Conservation (phyloP, 192 early-diverging fungal species). For the Phycomyces blakesleeanus region DNA sequence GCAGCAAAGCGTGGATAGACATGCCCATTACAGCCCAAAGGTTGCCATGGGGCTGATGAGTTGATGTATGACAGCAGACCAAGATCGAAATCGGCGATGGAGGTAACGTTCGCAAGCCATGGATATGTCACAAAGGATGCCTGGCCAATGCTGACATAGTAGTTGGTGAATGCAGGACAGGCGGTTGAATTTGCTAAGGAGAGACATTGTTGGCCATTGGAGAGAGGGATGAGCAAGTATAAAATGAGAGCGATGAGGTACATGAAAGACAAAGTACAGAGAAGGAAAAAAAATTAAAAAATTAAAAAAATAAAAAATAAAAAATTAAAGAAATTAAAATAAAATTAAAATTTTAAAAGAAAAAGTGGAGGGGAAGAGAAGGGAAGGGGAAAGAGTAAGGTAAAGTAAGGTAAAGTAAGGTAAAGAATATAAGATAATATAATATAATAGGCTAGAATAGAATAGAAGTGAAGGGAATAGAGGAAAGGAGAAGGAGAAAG, state of each 20-base stretch:
- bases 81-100: conserved; percentile 8
- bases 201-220: conserved; percentile 12
- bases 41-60: conserved; percentile 2
- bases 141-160: conserved; percentile 6
- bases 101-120: conserved; percentile 15
- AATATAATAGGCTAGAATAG: too few relatives aligned
- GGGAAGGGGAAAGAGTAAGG: too few relatives aligned
- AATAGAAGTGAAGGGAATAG: too few relatives aligned
- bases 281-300: too few relatives aligned
- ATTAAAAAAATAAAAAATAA: too few relatives aligned
- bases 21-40: background rate
- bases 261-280: too few relatives aligned
- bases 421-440: too few relatives aligned
- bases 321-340: too few relatives aligned
- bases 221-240: background rate
- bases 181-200: conserved; percentile 2
- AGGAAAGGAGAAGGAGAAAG: too few relatives aligned
- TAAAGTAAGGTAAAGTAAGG: too few relatives aligned
- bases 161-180: conserved; percentile 7
- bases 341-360: too few relatives aligned
- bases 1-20: conserved; percentile 2
- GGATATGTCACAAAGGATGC: conserved; percentile 6
- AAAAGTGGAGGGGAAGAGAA: too few relatives aligned
- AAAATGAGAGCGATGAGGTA: background rate
- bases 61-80: conserved; percentile 4